Conservation (phyloP, 306 rosid genomes). For the Phaseolus lunatus region DNA sequence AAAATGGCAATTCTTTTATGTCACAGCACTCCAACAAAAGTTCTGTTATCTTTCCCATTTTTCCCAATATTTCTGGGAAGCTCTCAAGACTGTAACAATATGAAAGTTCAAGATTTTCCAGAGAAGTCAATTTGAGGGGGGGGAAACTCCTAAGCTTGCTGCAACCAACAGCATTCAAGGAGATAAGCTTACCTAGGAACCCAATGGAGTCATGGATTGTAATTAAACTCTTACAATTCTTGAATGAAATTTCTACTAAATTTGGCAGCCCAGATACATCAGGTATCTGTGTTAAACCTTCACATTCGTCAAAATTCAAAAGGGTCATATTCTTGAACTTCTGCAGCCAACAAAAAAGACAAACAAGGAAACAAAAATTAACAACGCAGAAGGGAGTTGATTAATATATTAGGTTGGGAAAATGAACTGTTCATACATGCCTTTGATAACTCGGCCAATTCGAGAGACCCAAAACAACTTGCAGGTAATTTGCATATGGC, state of each 20-base stretch:
- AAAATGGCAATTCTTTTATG: neutral
- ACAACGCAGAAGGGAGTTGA: neutral
- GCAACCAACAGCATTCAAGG: neutral
- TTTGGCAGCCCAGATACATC: conserved; percentile 2
- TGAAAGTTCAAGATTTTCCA: neutral
- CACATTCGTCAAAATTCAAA: neutral
- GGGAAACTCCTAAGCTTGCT: neutral
- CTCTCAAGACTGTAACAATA: neutral
- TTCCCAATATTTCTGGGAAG: neutral
- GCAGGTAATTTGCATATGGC: neutral
- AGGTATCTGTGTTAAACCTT: neutral
- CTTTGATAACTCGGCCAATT: neutral
- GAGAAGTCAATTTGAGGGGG: neutral
- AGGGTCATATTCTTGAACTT: neutral
- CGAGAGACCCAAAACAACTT: neutral
- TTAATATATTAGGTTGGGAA: neutral
- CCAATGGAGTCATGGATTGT: neutral
- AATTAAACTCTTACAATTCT: neutral
- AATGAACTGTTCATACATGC: neutral
- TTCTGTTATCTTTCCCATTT: neutral
- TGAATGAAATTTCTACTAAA: neutral
- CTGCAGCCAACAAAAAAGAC: neutral
- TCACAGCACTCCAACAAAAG: neutral
- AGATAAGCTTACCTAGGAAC: neutral
- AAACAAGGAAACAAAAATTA: too few species aligned